Conservation (phyloP, 2,329 filamentous ascomycete species). For the Magnaporthiopsis rhizophila region DNA sequence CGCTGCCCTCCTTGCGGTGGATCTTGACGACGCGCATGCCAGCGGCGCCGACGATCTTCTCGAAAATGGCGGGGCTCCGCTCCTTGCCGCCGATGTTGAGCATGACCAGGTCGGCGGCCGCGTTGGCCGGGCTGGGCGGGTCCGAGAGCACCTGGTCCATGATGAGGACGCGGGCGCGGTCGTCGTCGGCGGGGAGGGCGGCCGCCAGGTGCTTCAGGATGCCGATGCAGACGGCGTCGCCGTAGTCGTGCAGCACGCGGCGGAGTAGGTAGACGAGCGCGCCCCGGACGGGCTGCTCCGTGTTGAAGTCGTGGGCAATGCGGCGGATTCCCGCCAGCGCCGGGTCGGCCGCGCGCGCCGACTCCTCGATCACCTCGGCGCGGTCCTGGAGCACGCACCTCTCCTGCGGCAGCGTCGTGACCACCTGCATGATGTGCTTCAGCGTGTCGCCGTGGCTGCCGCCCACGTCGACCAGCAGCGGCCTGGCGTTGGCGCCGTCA, state of each 20-base stretch:
- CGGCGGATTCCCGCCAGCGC: conserved; percentile 13
- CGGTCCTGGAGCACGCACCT: conserved; percentile 18
- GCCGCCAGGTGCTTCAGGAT: conserved; percentile 16
- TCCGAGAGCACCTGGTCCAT: conserved; percentile 3
- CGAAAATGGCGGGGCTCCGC: neutral
- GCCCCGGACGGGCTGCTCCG: conserved; percentile 17
- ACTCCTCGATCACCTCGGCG: conserved; percentile 12
- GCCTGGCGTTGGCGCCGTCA: neutral
- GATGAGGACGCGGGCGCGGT: conserved; percentile 4
- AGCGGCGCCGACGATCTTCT: neutral
- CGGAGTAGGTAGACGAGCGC: conserved; percentile 20
- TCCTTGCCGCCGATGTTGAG: conserved; percentile 7
- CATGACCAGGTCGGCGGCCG: conserved; percentile 6
- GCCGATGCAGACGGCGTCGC: conserved; percentile 14
- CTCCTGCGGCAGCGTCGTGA: conserved; percentile 16
- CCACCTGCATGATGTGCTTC: conserved; percentile 10
- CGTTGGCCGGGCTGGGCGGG: conserved; percentile 4
- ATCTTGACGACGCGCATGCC: conserved; percentile 5
- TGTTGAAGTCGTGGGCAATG: conserved; percentile 22
- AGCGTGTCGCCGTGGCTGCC: conserved; percentile 16
- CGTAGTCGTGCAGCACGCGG: conserved; percentile 21
- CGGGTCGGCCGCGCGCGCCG: conserved; percentile 6
- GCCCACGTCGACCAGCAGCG: conserved; percentile 16
- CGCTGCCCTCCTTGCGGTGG: conserved; percentile 2
- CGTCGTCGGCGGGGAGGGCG: conserved; percentile 11